A percentile compares a stretch with the other conserved stretches of the same genome.
phyloP scores from a whole-genome alignment of 305 asterid species.

The Rubia tinctorum region DNA sequence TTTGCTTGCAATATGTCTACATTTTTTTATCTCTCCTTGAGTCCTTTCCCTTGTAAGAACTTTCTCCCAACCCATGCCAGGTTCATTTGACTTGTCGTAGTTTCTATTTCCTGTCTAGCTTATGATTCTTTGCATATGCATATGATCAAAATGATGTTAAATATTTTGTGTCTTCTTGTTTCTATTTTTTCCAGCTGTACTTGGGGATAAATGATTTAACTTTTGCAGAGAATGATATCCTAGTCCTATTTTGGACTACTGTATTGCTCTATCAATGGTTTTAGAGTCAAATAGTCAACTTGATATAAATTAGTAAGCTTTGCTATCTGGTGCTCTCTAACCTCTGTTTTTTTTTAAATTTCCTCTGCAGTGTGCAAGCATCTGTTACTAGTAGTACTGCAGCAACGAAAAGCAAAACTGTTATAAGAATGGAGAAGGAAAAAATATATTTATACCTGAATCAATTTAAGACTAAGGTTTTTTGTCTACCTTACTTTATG shows the following conservation, averaged over 20 bases:
- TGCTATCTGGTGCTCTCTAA: background rate
- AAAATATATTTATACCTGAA: constrained; percentile 71
- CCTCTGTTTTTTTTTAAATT: constrained; percentile 17
- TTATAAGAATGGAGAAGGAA: constrained; percentile 86
- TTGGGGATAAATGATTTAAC: background rate
- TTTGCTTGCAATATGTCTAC: background rate
- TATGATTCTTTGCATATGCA: background rate
- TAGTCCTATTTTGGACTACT: background rate
- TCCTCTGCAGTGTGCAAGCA: constrained; percentile 78
- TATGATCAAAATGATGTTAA: background rate
- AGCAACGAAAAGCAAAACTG: constrained; percentile 66
- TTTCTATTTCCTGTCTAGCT: background rate
- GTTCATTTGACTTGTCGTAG: background rate
- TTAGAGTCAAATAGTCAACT: background rate
- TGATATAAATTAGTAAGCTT: background rate
- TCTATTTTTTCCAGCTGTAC: background rate
- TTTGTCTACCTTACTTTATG: background rate
- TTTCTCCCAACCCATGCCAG: too few species aligned
- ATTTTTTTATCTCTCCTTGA: background rate
- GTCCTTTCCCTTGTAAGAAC: constrained; percentile 1
- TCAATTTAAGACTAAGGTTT: constrained; percentile 69
- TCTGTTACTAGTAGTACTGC: constrained; percentile 88
- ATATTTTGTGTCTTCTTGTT: background rate
- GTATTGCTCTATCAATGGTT: background rate
- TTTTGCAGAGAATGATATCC: background rate